Evolutionary conservation across 768 basidiomycete genomes (phyloP), one percentile per base, ranked within the genome.

Genomic region (Mycena maculata): DNA sequence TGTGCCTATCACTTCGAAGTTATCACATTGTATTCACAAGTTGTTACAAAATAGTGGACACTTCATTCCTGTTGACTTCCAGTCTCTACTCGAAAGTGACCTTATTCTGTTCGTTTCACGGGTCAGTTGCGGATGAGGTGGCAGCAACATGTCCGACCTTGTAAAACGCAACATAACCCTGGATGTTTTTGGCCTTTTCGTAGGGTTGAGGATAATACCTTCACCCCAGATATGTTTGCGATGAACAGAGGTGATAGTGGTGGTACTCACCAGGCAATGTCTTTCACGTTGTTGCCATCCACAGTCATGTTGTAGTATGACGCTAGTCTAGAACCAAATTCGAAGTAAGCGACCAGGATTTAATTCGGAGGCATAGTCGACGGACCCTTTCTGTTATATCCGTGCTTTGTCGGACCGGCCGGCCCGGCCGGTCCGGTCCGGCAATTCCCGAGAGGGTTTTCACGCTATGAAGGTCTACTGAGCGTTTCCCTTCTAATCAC

Each of bases 351-450:
- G 5, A n/a, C 33, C 16, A 18, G 20, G 25, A 12, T 38, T 42
- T 18, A 28, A n/a, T n/a, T n/a, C 22, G 47, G 12, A 7, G n/a
- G 9, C 22, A 38, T n/a, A 54, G 45, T 8, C 8, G 42, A 20
- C 83, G 55, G 71, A 90, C 91, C 91, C 92, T 77, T 94, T 94
- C 91, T n/a, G n/a, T n/a, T n/a, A n/a, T n/a, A n/a, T n/a, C n/a
- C n/a, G n/a, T n/a, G n/a, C n/a, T n/a, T n/a, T n/a, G n/a, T n/a
- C n/a, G n/a, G n/a, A n/a, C n/a, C n/a, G n/a, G n/a, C n/a, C n/a
- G n/a, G n/a, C n/a, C n/a, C n/a, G n/a, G n/a, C n/a, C n/a, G n/a
- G n/a, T n/a, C n/a, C n/a, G n/a, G n/a, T n/a, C n/a, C n/a, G n/a
- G n/a, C n/a, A n/a, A n/a, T n/a, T n/a, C n/a, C n/a, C n/a, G n/a